A percentile compares a stretch with the other conserved stretches of the same genome.
Evolutionary conservation across 768 basidiomycete genomes (phyloP).

Genomic region (Hortiboletus flavorubellus): DNA sequence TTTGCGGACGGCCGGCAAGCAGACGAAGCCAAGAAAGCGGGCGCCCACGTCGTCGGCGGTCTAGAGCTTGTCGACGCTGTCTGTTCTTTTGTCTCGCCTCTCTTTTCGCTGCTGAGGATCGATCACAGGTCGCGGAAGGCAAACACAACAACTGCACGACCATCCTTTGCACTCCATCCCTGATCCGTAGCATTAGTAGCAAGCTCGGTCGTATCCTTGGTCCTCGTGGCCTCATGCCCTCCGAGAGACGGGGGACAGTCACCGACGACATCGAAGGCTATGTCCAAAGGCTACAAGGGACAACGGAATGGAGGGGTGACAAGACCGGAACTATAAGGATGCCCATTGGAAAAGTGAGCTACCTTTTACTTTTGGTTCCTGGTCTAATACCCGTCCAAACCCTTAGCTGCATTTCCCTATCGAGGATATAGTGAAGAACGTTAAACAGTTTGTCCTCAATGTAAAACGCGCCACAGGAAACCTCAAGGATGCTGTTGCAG

Average conservation of each 20-base stretch:
- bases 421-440: conserved; percentile 75
- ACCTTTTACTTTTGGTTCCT: not conserved
- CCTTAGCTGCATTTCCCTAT: conserved; percentile 69
- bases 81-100: conserved; percentile 28
- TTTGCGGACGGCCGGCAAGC: conserved; percentile 86
- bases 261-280: conserved; percentile 85
- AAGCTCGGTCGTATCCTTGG: conserved; percentile 78
- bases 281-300: conserved; percentile 73
- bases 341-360: conserved; percentile 70
- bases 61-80: conserved; percentile 86
- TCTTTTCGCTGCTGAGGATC: not conserved
- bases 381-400: conserved; percentile 4
- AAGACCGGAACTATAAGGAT: conserved; percentile 79
- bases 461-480: conserved; percentile 77
- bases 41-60: conserved; percentile 90
- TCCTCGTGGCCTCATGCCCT: conserved; percentile 94
- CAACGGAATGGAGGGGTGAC: conserved; percentile 93
- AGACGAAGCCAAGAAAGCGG: conserved; percentile 80
- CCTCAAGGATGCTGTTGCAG: conserved; percentile 44
- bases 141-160: conserved; percentile 70
- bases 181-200: conserved; percentile 75
- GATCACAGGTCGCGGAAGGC: conserved; percentile 63
- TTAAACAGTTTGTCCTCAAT: conserved; percentile 68
- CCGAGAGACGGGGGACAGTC: conserved; percentile 90
- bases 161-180: conserved; percentile 77